These are phyloP conservation scores for Suillus discolor DNA, from an alignment of 768 basidiomycete genomes.

Conservation along the genomic window DNA sequence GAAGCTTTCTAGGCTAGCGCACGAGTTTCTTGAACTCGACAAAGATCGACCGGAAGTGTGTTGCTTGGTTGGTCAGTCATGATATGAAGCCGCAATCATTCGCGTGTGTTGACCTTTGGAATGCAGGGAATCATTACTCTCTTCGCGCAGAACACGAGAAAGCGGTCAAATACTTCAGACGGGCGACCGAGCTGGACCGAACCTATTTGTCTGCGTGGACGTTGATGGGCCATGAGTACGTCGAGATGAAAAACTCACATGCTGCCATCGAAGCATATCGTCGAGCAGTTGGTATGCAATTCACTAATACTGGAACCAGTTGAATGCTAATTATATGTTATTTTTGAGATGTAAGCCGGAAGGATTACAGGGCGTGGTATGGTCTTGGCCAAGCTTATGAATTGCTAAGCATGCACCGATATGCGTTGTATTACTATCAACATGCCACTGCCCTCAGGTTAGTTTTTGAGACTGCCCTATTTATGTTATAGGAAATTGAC, in stretches of 20 bases:
- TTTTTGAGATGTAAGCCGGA: constrained; percentile 85
- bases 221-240: constrained; percentile 97
- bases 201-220: constrained; percentile 98
- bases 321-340: neutral
- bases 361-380: constrained; percentile 98
- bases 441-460: constrained; percentile 91
- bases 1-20: constrained; percentile 89
- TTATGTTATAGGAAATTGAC: constrained; percentile 4
- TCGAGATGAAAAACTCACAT: constrained; percentile 99
- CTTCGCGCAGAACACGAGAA: constrained; percentile 92
- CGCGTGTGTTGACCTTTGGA: neutral
- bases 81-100: neutral
- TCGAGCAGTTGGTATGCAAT: constrained; percentile 83
- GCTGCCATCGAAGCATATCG: constrained; percentile 98
- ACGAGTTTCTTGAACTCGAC: constrained; percentile 86
- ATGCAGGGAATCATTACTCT: constrained; percentile 96
- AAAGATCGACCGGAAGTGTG: constrained; percentile 96
- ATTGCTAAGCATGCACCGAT: constrained; percentile 94
- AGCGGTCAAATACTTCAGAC: constrained; percentile 92
- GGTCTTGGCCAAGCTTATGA: constrained; percentile 98
- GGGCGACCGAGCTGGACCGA: constrained; percentile 93
- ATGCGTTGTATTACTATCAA: constrained; percentile 95
- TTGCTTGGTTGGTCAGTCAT: constrained; percentile 82
- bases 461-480: constrained; percentile 13
- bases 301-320: neutral